Percentiles rank a stretch among this genome's conserved stretches.
phyloP scores from a whole-genome alignment of 2,329 filamentous ascomycete species.

The Exophiala sp. region DNA sequence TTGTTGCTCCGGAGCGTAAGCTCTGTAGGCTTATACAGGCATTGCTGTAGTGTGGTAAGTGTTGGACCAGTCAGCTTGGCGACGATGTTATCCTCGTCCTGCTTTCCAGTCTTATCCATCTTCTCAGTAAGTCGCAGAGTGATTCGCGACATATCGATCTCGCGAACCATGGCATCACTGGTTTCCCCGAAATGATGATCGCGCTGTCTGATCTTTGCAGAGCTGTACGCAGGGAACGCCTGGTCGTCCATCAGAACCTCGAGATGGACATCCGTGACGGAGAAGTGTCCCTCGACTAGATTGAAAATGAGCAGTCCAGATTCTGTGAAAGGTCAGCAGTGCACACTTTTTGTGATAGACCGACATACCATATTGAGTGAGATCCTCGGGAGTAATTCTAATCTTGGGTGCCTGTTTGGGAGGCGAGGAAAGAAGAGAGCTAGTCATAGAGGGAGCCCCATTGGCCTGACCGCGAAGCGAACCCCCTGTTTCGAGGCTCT shows the following conservation, averaged over 20 bases:
- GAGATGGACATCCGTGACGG: constrained; percentile 67
- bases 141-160: constrained; percentile 92
- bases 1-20: constrained; percentile 73
- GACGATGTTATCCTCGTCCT: constrained; percentile 64
- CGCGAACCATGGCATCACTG: constrained; percentile 91
- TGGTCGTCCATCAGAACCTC: constrained; percentile 94
- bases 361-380: constrained; percentile 64
- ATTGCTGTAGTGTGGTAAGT: constrained; percentile 78
- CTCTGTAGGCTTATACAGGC: constrained; percentile 81
- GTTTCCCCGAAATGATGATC: constrained; percentile 76
- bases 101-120: constrained; percentile 64
- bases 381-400: constrained; percentile 69
- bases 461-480: constrained; percentile 8
- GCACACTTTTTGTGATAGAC: constrained; percentile 1
- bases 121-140: constrained; percentile 82
- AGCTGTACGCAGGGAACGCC: constrained; percentile 81
- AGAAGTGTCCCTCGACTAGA: constrained; percentile 80
- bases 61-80: constrained; percentile 81
- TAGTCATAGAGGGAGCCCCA: constrained; percentile 37
- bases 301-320: constrained; percentile 92
- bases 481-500: constrained; percentile 20
- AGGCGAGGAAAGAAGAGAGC: constrained; percentile 39
- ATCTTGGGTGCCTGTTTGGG: constrained; percentile 66
- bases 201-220: constrained; percentile 65
- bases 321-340: constrained; percentile 49